Base-by-base conservation (phyloP, 2,329 filamentous ascomycete species). In the Claviceps sp. region DNA sequence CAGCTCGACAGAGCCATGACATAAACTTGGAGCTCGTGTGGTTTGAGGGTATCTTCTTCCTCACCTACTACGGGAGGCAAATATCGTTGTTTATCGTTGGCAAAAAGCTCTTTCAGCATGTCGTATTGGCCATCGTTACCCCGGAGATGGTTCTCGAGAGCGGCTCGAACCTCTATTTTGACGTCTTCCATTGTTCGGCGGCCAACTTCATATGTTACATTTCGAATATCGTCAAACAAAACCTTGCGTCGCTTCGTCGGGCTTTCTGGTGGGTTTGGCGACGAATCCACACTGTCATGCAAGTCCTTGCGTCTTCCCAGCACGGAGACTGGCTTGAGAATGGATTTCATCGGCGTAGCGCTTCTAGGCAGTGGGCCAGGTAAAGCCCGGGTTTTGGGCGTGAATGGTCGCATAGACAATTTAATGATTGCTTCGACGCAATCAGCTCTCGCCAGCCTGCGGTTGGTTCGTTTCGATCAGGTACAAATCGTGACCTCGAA, bases 1-100 rank as follows among this genome's bases (percentile, higher is more conserved):
- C 76, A 81, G 60, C 73, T 76, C 13, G 79, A 78, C 47, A 86
- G 70, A n/a, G 81, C 81, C 58, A 82, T 68, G 53, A 85, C 69
- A 62, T 84, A 84, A 40, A 72, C 71, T 57, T 78, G 74, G 47
- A 84, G 70, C 57, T 82, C 78, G 55, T 79, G 73, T 1, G 73
- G 72, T 58, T 73, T 73, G 47, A 74, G 59, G 18, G 69, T 71
- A 37, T 77, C 72, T 8, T 76, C 72, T 30, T 75, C 72, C 41
- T 72, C 71, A 20, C 68, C 63, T 3, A 67, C 67, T 11, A 71
- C 67, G 16, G 63, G 62, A 18, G 63, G 63, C 48, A 66, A 60
- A 45, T 71, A 68, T 37, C 65, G 63, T 55, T 69, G 70, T 52
- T 69, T 70, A 55, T 77, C 75, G 55, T 73, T 73, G 51, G 70